Evolutionary conservation across 1,284 basidiomycete genomes (phyloP).

Genomic region (Heliocybe sulcata): DNA sequence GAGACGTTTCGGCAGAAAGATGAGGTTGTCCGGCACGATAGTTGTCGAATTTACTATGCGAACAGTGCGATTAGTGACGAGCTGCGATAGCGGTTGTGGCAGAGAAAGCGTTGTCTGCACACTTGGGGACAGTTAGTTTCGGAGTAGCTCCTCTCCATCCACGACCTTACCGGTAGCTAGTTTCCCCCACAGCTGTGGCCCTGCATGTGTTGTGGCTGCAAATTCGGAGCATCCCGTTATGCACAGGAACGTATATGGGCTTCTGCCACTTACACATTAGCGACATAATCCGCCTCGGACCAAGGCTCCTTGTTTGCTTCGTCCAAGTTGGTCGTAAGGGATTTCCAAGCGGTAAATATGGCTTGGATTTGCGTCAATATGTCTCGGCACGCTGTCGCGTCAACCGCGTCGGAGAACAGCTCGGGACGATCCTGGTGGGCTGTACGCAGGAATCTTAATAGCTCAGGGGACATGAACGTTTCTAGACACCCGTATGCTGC

Average conservation of each 20-base stretch:
- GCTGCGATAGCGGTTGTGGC: constrained; percentile 31
- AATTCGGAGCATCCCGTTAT: neutral
- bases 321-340: constrained; percentile 33
- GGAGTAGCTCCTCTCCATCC: neutral
- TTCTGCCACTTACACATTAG: constrained; percentile 36
- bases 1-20: constrained; percentile 34
- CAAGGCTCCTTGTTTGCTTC: constrained; percentile 31
- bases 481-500: constrained; percentile 17
- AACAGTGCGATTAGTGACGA: constrained; percentile 20
- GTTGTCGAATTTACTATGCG: constrained; percentile 38
- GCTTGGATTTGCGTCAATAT: constrained; percentile 29
- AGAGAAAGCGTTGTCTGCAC: constrained; percentile 42
- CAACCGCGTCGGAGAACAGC: constrained; percentile 29
- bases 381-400: constrained; percentile 15
- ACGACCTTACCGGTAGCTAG: constrained; percentile 32
- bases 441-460: constrained; percentile 30
- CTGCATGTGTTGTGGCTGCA: constrained; percentile 42
- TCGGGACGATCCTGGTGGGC: constrained; percentile 28
- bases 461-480: constrained; percentile 21
- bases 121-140: constrained; percentile 18
- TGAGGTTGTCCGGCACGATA: constrained; percentile 37
- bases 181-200: constrained; percentile 31
- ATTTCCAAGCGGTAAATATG: constrained; percentile 38
- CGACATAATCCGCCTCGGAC: constrained; percentile 49
- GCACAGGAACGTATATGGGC: neutral